Evolutionary conservation across 1,284 basidiomycete species (phyloP).

Genomic region (Phylloporus sp.): DNA sequence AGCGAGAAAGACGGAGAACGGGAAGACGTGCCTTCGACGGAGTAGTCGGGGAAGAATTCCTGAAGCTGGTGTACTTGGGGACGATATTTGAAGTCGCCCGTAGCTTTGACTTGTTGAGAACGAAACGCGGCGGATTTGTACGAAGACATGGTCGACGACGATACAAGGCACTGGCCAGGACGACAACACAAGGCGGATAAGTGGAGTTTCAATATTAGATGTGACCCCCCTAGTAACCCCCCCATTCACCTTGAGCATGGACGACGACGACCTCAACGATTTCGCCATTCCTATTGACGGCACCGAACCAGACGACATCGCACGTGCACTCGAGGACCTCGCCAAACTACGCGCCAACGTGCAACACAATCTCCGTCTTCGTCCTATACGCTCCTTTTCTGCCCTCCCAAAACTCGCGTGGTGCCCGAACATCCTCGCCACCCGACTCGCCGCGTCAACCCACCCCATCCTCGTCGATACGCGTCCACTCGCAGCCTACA

Average conservation of each 20-base stretch:
- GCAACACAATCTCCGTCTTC: slow-evolving; percentile 72
- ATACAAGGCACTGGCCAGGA: too few relatives aligned
- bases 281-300: slow-evolving; percentile 29
- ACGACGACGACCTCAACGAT: slow-evolving; percentile 30
- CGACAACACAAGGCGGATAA: fast-evolving
- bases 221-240: slow-evolving; percentile 25
- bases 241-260: slow-evolving; percentile 30
- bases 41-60: slow-evolving; percentile 80
- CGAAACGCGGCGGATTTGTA: slow-evolving; percentile 55
- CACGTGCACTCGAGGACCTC: slow-evolving; percentile 65
- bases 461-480: slow-evolving; percentile 81
- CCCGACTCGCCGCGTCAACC: slow-evolving; percentile 51
- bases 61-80: slow-evolving; percentile 64
- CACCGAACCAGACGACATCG: slow-evolving; percentile 51
- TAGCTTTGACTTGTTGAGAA: slow-evolving; percentile 40
- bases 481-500: slow-evolving; percentile 67
- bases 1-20: slow-evolving; percentile 25
- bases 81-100: slow-evolving; percentile 49
- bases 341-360: slow-evolving; percentile 70
- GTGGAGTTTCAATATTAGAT: slow-evolving; percentile 38
- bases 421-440: slow-evolving; percentile 51
- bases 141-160: slow-evolving; percentile 43
- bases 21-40: slow-evolving; percentile 64
- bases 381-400: slow-evolving; percentile 67
- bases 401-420: slow-evolving; percentile 51